These are phyloP conservation scores for Hypoxylon sp. DNA, from an alignment of 2,329 filamentous ascomycete genomes.

Conservation along the genomic window DNA sequence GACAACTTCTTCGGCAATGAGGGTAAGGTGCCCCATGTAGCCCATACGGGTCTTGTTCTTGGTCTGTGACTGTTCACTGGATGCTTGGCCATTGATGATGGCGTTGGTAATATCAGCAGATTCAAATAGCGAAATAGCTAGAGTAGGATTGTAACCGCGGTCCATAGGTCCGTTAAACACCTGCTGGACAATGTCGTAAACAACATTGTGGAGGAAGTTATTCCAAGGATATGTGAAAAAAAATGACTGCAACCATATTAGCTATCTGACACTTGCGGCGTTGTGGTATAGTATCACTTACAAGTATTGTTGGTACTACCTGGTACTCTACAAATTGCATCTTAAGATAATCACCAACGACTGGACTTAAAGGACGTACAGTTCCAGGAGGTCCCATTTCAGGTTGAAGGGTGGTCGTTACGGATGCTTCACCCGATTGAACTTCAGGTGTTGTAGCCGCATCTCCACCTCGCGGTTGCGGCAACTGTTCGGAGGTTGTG, in stretches of 20 bases:
- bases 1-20: constrained; percentile 97
- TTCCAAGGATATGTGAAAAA: constrained; percentile 99
- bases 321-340: constrained; percentile 95
- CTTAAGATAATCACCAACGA: constrained; percentile 95
- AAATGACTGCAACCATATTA: constrained; percentile 74
- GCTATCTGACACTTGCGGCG: constrained; percentile 10
- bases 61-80: constrained; percentile 86
- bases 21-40: constrained; percentile 95
- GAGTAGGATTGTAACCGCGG: constrained; percentile 87
- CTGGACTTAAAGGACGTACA: constrained; percentile 63
- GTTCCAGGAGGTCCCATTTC: constrained; percentile 35
- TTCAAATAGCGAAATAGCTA: constrained; percentile 94
- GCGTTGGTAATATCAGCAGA: constrained; percentile 88
- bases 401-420: constrained; percentile 45
- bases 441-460: constrained; percentile 15
- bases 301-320: constrained; percentile 94
- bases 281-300: constrained; percentile 60
- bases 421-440: constrained; percentile 48
- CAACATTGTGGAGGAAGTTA: constrained; percentile 98
- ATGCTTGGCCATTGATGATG: constrained; percentile 89
- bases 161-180: constrained; percentile 99
- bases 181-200: constrained; percentile 98
- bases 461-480: constrained; percentile 20
- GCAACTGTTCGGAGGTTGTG: neutral
- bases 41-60: constrained; percentile 90